Evolutionary conservation across 257 asterid genomes (phyloP).

Genomic region (Solanum chmielewskii): DNA sequence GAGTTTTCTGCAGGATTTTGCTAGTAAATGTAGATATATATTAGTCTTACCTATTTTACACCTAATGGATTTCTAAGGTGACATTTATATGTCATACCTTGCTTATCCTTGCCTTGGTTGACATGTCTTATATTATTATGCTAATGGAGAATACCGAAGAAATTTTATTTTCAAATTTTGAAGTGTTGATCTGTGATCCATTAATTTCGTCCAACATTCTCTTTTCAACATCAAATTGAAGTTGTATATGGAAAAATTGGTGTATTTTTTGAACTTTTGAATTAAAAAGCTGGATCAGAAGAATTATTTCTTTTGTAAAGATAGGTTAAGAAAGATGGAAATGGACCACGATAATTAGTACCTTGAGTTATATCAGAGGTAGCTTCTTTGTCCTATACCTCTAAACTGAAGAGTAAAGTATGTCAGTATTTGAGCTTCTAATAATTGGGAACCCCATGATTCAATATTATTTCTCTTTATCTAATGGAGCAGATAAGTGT

Average conservation of each 20-base stretch:
- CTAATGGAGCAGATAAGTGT: no score
- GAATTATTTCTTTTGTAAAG: not conserved
- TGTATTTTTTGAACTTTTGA: not conserved
- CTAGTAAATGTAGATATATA: not conserved
- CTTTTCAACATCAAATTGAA: not conserved
- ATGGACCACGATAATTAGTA: slow-evolving; percentile 11
- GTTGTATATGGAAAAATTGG: not conserved
- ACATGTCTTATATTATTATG: not conserved
- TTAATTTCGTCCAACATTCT: not conserved
- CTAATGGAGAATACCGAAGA: not conserved
- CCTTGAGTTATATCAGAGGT: no score
- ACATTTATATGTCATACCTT: not conserved
- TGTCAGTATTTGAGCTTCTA: no score
- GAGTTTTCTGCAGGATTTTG: not conserved
- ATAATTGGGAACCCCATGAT: no score
- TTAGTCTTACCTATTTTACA: not conserved
- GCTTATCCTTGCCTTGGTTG: not conserved
- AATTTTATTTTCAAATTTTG: not conserved
- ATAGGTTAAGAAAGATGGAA: not conserved
- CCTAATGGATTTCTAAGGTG: not conserved
- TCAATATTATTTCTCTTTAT: no score
- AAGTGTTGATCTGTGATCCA: not conserved
- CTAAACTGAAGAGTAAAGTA: no score
- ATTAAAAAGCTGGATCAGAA: not conserved
- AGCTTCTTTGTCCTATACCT: no score